Conservation (phyloP, 1,284 basidiomycete species). For the Phellopilus nigrolimitatus region DNA sequence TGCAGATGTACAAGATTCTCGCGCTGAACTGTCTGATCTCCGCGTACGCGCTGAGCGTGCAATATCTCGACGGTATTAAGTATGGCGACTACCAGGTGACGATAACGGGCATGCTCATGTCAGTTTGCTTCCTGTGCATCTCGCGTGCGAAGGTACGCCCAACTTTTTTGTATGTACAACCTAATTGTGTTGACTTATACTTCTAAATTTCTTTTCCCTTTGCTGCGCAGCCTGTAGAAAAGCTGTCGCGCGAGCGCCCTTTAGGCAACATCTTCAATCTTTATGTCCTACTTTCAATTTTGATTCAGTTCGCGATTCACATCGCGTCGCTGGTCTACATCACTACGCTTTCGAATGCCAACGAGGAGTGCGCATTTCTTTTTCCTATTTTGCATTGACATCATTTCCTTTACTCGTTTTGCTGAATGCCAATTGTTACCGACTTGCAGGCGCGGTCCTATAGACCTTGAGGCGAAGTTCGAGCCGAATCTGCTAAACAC, state of each 20-base stretch:
- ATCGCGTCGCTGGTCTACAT: slow-evolving; percentile 88
- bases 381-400: slow-evolving; percentile 17
- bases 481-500: slow-evolving; percentile 91
- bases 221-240: slow-evolving; percentile 88
- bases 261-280: slow-evolving; percentile 94
- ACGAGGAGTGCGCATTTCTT: slow-evolving; percentile 63
- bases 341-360: slow-evolving; percentile 72
- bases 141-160: slow-evolving; percentile 84
- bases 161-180: background rate
- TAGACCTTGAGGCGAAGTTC: slow-evolving; percentile 93
- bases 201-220: too few relatives aligned
- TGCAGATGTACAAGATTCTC: slow-evolving; percentile 99
- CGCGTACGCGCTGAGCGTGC: slow-evolving; percentile 91
- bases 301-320: slow-evolving; percentile 89
- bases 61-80: slow-evolving; percentile 96
- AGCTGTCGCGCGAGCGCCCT: slow-evolving; percentile 85
- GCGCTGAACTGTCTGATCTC: slow-evolving; percentile 95
- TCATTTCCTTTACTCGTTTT: slow-evolving; percentile 12
- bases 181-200: background rate
- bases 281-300: slow-evolving; percentile 86
- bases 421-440: background rate
- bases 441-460: slow-evolving; percentile 63
- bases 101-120: slow-evolving; percentile 93
- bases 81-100: slow-evolving; percentile 96
- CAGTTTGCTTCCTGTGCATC: slow-evolving; percentile 94